Evolutionary conservation across 2,329 filamentous ascomycete genomes (phyloP).

Genomic region (Anisogramma anomala): DNA sequence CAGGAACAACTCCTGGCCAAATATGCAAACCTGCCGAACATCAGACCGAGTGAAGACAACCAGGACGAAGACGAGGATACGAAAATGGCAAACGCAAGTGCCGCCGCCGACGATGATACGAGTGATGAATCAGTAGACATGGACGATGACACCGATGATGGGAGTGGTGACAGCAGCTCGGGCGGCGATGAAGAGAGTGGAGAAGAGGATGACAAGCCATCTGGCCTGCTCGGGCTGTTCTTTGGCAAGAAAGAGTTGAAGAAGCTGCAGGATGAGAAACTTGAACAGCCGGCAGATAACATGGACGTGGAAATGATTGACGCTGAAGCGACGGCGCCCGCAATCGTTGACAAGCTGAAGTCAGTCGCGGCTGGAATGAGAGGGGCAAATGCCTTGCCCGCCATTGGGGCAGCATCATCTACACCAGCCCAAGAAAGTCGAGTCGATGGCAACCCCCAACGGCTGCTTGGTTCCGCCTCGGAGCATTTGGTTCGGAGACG

Average conservation of each 20-base stretch:
- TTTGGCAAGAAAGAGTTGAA: conserved; percentile 49
- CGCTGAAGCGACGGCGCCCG: conserved; percentile 3
- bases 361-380: background rate
- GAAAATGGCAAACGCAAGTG: conserved; percentile 16
- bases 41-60: conserved; percentile 22
- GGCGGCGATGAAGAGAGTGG: conserved; percentile 30
- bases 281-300: conserved; percentile 17
- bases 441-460: background rate
- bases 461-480: background rate
- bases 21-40: conserved; percentile 51
- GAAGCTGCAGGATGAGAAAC: conserved; percentile 34
- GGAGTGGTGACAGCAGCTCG: conserved; percentile 30
- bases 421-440: conserved; percentile 13
- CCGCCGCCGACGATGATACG: conserved; percentile 34
- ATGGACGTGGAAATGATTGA: conserved; percentile 15
- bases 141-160: conserved; percentile 51
- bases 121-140: conserved; percentile 57
- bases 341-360: background rate
- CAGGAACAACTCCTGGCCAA: conserved; percentile 58
- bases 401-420: background rate
- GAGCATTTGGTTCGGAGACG: background rate
- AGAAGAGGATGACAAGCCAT: conserved; percentile 29
- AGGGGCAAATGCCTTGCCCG: background rate
- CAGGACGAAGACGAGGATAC: conserved; percentile 19
- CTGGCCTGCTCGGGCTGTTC: conserved; percentile 43